Conservation (phyloP, 306 rosid genomes). For the Quercus variabilis region DNA sequence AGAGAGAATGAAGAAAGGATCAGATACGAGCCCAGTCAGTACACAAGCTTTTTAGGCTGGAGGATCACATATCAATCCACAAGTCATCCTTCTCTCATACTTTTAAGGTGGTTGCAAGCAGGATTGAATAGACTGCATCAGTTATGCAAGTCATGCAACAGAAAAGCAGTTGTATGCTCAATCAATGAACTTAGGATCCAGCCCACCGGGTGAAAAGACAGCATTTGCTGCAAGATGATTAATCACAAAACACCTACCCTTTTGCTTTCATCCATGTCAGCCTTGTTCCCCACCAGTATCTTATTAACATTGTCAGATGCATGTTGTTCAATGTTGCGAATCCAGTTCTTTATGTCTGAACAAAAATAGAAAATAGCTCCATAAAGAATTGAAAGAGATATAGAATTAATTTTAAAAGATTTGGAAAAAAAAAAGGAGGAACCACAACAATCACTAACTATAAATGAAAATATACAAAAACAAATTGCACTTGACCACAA, state of each 20-base stretch:
- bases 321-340: conserved; percentile 82
- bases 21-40: background rate
- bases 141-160: conserved; percentile 7
- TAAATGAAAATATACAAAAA: background rate
- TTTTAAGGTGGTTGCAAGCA: background rate
- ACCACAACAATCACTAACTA: background rate
- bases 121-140: conserved; percentile 5
- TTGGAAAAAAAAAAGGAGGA: background rate
- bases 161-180: background rate
- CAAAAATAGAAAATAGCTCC: conserved; percentile 14
- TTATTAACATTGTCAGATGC: conserved; percentile 81
- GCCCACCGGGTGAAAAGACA: background rate
- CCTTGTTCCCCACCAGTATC: conserved; percentile 83
- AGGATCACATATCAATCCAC: background rate
- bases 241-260: conserved; percentile 43
- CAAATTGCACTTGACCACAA: background rate
- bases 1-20: background rate
- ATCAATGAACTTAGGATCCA: conserved; percentile 2
- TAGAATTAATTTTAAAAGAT: background rate
- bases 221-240: conserved; percentile 12
- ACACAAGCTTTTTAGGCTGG: background rate
- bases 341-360: conserved; percentile 84
- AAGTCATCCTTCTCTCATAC: conserved; percentile 3
- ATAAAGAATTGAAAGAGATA: conserved; percentile 12
- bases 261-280: conserved; percentile 88